These are phyloP conservation scores for Cladosporium colombiae DNA, from an alignment of 2,329 filamentous ascomycete species.

Conservation along the genomic window DNA sequence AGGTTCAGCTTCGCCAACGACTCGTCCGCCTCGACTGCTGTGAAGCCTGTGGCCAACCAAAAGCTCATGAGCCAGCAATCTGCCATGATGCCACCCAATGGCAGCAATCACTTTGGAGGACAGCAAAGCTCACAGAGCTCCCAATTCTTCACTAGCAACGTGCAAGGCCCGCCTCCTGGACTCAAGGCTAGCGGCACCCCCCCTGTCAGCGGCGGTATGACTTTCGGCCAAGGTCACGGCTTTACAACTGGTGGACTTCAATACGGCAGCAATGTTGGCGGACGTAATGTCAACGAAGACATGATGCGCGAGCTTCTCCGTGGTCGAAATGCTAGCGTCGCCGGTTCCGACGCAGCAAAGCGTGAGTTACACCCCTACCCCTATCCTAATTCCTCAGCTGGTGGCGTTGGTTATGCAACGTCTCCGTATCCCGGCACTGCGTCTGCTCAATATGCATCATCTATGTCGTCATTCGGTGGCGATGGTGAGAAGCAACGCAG, in stretches of 20 bases:
- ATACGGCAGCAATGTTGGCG: constrained; percentile 53
- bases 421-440: constrained; percentile 15
- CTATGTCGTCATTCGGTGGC: constrained; percentile 28
- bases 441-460: constrained; percentile 18
- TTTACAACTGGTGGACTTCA: constrained; percentile 70
- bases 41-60: constrained; percentile 77
- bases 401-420: constrained; percentile 9
- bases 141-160: constrained; percentile 79
- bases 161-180: constrained; percentile 91
- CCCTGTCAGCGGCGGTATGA: constrained; percentile 73
- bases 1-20: constrained; percentile 88
- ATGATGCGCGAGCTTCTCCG: constrained; percentile 82
- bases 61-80: constrained; percentile 82
- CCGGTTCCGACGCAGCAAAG: constrained; percentile 58
- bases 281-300: constrained; percentile 73
- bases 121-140: constrained; percentile 58
- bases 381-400: constrained; percentile 24
- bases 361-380: constrained; percentile 37
- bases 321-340: constrained; percentile 35
- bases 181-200: constrained; percentile 94
- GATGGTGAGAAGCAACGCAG: constrained; percentile 58
- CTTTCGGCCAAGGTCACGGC: constrained; percentile 86
- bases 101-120: constrained; percentile 49
- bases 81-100: constrained; percentile 72
- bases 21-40: constrained; percentile 57